Conservation (phyloP, 306 rosid species). For the Quercus bicolor region DNA sequence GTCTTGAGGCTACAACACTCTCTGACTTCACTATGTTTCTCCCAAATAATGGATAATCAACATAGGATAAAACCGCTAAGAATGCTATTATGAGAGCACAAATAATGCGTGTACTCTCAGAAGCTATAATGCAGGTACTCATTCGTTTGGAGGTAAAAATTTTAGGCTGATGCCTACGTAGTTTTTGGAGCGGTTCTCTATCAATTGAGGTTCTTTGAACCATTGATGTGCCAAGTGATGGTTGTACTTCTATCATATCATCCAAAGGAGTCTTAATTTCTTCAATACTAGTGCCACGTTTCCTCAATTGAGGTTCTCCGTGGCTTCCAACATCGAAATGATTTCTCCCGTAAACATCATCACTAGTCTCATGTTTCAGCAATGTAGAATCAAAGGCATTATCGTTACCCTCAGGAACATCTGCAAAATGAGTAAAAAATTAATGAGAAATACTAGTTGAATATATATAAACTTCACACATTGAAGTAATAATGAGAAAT, state of each 20-base stretch:
- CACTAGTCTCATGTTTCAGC: constrained; percentile 26
- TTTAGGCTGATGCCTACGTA: neutral
- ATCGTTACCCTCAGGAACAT: constrained; percentile 9
- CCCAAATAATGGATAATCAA: constrained; percentile 30
- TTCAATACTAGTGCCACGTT: constrained; percentile 1
- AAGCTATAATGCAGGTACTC: constrained; percentile 52
- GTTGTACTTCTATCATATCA: neutral
- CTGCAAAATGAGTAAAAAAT: constrained; percentile 21
- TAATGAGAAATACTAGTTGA: constrained; percentile 5
- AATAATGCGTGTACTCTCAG: constrained; percentile 50
- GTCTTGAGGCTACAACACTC: constrained; percentile 47
- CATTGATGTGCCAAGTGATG: constrained; percentile 8
- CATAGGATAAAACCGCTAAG: constrained; percentile 49
- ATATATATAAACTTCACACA: neutral
- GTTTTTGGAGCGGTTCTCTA: constrained; percentile 10
- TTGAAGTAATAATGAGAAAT: neutral
- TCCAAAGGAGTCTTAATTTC: neutral
- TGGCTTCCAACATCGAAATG: neutral
- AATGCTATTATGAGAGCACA: constrained; percentile 53
- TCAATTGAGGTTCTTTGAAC: constrained; percentile 7
- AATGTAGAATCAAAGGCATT: neutral
- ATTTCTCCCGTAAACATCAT: constrained; percentile 18
- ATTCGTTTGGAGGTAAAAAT: constrained; percentile 64
- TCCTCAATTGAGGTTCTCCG: neutral
- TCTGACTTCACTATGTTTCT: constrained; percentile 37